Base-by-base conservation (phyloP, 1,284 basidiomycete species). In the Ganoderma sinense region DNA sequence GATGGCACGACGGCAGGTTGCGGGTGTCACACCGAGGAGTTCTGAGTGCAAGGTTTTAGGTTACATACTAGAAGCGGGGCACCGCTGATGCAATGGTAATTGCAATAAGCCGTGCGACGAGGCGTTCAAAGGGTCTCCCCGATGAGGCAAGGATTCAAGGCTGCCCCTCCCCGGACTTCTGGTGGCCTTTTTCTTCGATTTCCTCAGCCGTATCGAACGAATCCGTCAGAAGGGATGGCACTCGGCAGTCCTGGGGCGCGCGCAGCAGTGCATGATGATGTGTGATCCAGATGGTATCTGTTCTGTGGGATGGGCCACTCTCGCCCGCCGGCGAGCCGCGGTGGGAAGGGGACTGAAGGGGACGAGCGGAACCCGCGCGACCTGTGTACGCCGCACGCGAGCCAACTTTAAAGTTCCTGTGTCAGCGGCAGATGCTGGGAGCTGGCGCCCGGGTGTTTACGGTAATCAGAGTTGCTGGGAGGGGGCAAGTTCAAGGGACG, bases 211-310 rank as follows among this genome's bases (percentile, higher is more conserved):
- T 23, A 29, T 58, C 55, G 31, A 36, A 39, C 18, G 36, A n/a
- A 59, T 59, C 56, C 56, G 56, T 59, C 56, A 59, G 56, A 59
- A 59, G 4, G 33, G 56, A 33, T 59, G 56, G 33, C 56, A 59
- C 33, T 59, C 56, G 31, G 56, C 29, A 59, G 56, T n/a, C 29
- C 56, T 59, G 20, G 56, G 6, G 33, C 56, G 56, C 56, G 56
- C 33, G 56, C 31, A 23, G 3, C 14, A 20, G 48, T 51, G 48
- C 23, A 14, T 33, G 33, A 59, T 33, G 48, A 33, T 39, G 53
- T 14, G 51, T 55, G 56, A 16, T 41, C 14, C 16, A 18, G 41
- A 14, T 41, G 41, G 41, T 14, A 41, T 41, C 41, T 41, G 45
- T 36, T 41, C 41, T 41, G 45, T 36, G 36, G 36, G 20, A 23